Evolutionary conservation across 805 yeast species (phyloP).

Genomic region (Saccharomycopsis fibuligera): DNA sequence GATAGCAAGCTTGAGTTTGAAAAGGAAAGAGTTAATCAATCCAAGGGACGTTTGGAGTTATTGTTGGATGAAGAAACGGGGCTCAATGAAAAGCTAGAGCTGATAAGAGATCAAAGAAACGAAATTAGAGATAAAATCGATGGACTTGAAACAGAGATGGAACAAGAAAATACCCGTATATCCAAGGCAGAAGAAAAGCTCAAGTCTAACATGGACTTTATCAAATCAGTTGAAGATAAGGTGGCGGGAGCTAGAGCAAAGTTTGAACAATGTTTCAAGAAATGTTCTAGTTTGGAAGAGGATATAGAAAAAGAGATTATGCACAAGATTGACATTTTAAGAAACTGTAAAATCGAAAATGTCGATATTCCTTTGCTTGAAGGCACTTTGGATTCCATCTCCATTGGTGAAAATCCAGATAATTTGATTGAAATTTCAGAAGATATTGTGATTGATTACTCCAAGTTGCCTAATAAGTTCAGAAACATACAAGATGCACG

Average conservation of each 20-base stretch:
- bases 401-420: constrained; percentile 46
- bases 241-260: constrained; percentile 31
- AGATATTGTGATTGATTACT: constrained; percentile 51
- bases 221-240: constrained; percentile 44
- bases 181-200: constrained; percentile 29
- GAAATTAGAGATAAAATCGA: constrained; percentile 31
- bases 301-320: constrained; percentile 45
- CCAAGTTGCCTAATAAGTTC: constrained; percentile 37
- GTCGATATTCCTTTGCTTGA: constrained; percentile 54
- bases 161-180: constrained; percentile 32
- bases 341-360: constrained; percentile 70
- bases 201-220: constrained; percentile 28
- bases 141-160: constrained; percentile 36
- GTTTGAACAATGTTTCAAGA: constrained; percentile 30
- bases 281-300: constrained; percentile 40
- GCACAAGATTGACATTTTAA: constrained; percentile 53
- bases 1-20: constrained; percentile 63
- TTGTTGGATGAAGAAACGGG: constrained; percentile 35
- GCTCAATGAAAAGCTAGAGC: constrained; percentile 31
- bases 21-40: constrained; percentile 48
- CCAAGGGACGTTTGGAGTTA: constrained; percentile 39
- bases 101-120: constrained; percentile 31
- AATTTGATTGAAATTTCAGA: constrained; percentile 36
- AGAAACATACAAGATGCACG: constrained; percentile 29
- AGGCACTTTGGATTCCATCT: constrained; percentile 55